Conservation (phyloP, 2,329 filamentous ascomycete species). For the Penicillium sp. region DNA sequence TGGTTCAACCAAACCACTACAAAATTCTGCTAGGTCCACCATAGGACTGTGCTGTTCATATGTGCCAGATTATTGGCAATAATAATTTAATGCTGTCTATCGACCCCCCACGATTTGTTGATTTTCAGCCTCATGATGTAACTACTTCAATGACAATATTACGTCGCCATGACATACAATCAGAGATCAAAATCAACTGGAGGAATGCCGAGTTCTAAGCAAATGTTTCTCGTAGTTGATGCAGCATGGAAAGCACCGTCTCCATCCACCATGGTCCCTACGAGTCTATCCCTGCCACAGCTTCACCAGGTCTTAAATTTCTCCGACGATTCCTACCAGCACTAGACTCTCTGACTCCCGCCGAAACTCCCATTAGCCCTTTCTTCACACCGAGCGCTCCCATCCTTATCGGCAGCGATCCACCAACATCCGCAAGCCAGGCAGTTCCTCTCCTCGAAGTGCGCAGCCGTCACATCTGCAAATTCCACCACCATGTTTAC, state of each 20-base stretch:
- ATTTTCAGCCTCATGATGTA: constrained; percentile 5
- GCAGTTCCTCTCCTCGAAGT: constrained; percentile 14
- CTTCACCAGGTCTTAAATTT: constrained; percentile 17
- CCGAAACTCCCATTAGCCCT: background rate
- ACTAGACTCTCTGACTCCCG: constrained; percentile 13
- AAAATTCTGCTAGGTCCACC: background rate
- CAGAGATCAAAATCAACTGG: background rate
- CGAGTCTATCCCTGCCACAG: constrained; percentile 11
- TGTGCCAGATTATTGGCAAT: background rate
- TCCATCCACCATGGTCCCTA: constrained; percentile 17
- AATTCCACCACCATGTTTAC: constrained; percentile 15
- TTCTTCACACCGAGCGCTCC: constrained; percentile 16
- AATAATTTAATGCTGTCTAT: background rate
- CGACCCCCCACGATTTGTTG: background rate
- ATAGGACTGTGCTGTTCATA: background rate
- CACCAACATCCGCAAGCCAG: constrained; percentile 6
- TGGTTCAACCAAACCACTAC: background rate
- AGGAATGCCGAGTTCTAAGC: background rate
- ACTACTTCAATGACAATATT: background rate
- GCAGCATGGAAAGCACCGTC: constrained; percentile 6
- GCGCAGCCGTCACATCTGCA: constrained; percentile 11
- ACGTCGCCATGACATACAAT: constrained; percentile 1
- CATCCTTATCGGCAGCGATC: constrained; percentile 15
- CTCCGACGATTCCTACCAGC: constrained; percentile 17
- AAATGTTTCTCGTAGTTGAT: background rate